Evolutionary conservation across 768 basidiomycete genomes (phyloP).

Genomic region (Scleroderma citrinum): DNA sequence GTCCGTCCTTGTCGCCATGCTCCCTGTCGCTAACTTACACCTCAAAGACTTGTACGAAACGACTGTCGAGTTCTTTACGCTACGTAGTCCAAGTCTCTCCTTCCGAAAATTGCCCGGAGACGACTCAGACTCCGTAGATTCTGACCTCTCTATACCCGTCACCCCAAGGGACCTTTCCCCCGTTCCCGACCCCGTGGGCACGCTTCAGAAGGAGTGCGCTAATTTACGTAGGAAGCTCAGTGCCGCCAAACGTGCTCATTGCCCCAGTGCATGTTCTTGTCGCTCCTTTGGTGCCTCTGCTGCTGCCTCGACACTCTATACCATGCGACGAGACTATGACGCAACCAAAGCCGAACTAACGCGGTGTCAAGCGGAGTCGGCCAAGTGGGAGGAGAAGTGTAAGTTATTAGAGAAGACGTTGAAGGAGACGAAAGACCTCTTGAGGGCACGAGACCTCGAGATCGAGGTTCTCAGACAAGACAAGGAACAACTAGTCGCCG

Average conservation of each 20-base stretch:
- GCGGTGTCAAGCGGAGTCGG: conserved; percentile 46
- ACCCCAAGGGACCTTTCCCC: conserved; percentile 31
- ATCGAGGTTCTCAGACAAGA: conserved; percentile 47
- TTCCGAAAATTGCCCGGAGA: conserved; percentile 19
- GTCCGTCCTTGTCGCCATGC: conserved; percentile 35
- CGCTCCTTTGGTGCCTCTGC: conserved; percentile 33
- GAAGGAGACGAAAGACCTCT: conserved; percentile 55
- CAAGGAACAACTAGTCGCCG: conserved; percentile 25
- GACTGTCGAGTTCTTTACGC: conserved; percentile 55
- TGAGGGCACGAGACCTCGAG: conserved; percentile 55
- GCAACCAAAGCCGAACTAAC: conserved; percentile 49
- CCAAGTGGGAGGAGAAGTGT: conserved; percentile 57
- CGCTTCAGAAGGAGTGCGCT: conserved; percentile 35
- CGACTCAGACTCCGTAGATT: conserved; percentile 18
- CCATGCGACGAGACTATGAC: conserved; percentile 51
- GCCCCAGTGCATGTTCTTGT: conserved; percentile 27
- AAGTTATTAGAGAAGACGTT: conserved; percentile 57
- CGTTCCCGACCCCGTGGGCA: conserved; percentile 35
- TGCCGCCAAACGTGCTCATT: conserved; percentile 31
- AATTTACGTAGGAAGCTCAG: conserved; percentile 40
- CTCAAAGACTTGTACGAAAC: conserved; percentile 46
- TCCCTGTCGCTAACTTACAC: conserved; percentile 42
- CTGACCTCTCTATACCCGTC: conserved; percentile 20
- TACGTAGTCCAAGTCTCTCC: conserved; percentile 35
- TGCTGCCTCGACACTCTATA: conserved; percentile 36